Conservation (phyloP, 164 flowering plant species). For the Chloranthus sessilifolius region DNA sequence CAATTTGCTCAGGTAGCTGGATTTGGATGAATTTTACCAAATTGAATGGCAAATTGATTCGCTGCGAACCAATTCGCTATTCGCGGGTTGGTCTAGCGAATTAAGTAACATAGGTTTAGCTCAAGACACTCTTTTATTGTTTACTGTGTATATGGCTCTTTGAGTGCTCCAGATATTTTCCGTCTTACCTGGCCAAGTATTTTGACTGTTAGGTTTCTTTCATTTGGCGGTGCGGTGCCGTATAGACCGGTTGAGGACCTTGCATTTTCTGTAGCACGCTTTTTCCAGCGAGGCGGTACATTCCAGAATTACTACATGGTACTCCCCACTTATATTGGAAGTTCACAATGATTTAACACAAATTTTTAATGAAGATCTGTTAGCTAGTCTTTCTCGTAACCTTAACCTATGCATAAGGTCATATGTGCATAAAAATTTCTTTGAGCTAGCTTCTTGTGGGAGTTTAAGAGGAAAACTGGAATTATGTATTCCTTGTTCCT, state of each 20-base stretch:
- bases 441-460: neutral
- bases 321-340: conserved; percentile 9
- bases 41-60: too few relatives aligned
- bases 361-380: neutral
- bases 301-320: conserved; percentile 98
- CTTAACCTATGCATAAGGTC: neutral
- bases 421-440: too few relatives aligned
- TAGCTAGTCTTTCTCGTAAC: neutral
- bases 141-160: too few relatives aligned
- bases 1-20: too few relatives aligned
- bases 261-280: conserved; percentile 93
- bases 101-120: too few relatives aligned
- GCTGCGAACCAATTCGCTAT: too few relatives aligned
- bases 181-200: too few relatives aligned
- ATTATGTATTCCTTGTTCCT: conserved; percentile 8
- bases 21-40: too few relatives aligned
- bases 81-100: too few relatives aligned
- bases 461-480: neutral
- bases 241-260: conserved; percentile 91
- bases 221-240: conserved; percentile 78
- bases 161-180: too few relatives aligned
- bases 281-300: conserved; percentile 87
- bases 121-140: too few relatives aligned
- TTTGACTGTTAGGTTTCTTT: conserved; percentile 75
- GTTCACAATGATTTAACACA: neutral